Evolutionary conservation across 768 basidiomycete species (phyloP).

Genomic region (Royoungia palumana): DNA sequence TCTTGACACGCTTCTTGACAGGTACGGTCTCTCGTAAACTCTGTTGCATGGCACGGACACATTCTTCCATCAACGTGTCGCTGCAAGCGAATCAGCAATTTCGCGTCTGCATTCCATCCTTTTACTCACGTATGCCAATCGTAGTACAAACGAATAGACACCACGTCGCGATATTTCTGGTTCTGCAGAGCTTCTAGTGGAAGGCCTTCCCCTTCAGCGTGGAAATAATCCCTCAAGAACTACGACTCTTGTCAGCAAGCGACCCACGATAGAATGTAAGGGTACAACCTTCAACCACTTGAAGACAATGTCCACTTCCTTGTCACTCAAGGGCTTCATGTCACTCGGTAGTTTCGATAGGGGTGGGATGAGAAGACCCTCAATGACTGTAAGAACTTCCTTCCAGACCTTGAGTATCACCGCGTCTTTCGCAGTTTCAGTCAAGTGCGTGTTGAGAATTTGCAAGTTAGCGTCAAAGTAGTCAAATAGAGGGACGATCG

Average conservation of each 20-base stretch:
- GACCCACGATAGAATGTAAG: not conserved
- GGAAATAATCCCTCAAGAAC: constrained; percentile 95
- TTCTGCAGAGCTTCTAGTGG: constrained; percentile 85
- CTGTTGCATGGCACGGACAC: constrained; percentile 92
- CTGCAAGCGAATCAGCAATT: constrained; percentile 35
- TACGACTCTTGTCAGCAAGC: constrained; percentile 28
- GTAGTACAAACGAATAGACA: constrained; percentile 91
- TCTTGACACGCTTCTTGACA: constrained; percentile 87
- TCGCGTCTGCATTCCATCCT: not conserved
- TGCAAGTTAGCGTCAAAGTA: constrained; percentile 94
- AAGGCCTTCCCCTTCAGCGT: constrained; percentile 89
- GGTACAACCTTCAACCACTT: constrained; percentile 86
- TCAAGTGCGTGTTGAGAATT: constrained; percentile 84
- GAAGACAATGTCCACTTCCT: constrained; percentile 98
- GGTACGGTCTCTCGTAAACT: constrained; percentile 70
- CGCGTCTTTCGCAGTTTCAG: constrained; percentile 80
- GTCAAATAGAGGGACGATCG: constrained; percentile 88
- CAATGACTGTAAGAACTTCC: constrained; percentile 83
- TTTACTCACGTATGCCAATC: constrained; percentile 85
- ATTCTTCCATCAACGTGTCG: constrained; percentile 89
- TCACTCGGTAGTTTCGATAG: constrained; percentile 81
- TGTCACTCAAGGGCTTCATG: constrained; percentile 89
- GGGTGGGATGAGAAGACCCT: constrained; percentile 87
- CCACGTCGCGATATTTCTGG: constrained; percentile 88
- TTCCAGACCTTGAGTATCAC: constrained; percentile 97